Percentiles rank a stretch among this genome's conserved stretches.
Conservation (phyloP, 352 stramenopile genomes). For the Globisporangium sylvaticum region DNA sequence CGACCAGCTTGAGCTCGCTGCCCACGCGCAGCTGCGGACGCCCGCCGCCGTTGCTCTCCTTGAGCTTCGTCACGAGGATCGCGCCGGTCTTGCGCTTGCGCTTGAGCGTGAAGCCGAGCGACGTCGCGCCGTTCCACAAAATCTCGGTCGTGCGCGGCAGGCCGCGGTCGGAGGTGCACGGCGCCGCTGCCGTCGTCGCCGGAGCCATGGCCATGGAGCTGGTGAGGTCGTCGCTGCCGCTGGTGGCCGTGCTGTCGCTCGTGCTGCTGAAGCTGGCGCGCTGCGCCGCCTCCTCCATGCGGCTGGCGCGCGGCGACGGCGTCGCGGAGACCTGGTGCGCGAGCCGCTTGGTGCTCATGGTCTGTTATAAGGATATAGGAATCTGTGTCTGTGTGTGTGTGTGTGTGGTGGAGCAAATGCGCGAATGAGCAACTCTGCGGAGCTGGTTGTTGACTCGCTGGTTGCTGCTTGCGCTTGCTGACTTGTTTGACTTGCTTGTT, state of each 20-base stretch:
- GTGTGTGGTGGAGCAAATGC: not conserved
- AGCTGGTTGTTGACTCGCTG: not conserved
- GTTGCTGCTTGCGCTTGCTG: not conserved
- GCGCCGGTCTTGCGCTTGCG: conserved; percentile 55
- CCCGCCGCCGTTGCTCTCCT: conserved; percentile 18
- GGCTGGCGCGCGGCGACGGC: conserved; percentile 14
- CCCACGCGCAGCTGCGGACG: conserved; percentile 44
- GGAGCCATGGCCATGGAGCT: not conserved
- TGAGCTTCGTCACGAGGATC: conserved; percentile 67
- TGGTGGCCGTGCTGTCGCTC: not conserved
- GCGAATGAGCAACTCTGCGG: not conserved
- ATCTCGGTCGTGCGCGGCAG: conserved; percentile 60
- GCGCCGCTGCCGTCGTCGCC: not conserved
- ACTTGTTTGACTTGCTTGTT: too few species aligned
- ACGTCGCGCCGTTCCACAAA: conserved; percentile 51
- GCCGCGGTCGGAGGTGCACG: not conserved
- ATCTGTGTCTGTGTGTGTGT: conserved; percentile 1
- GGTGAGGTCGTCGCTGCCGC: not conserved
- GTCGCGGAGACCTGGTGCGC: conserved; percentile 19
- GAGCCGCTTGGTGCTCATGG: conserved; percentile 16
- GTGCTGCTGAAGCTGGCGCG: conserved; percentile 8
- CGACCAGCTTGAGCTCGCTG: conserved; percentile 72
- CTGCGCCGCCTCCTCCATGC: conserved; percentile 2
- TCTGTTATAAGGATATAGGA: not conserved
- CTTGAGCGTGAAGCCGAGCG: conserved; percentile 74